Conservation (phyloP, 768 basidiomycete species). For the Coprinopsis strossmayeri region DNA sequence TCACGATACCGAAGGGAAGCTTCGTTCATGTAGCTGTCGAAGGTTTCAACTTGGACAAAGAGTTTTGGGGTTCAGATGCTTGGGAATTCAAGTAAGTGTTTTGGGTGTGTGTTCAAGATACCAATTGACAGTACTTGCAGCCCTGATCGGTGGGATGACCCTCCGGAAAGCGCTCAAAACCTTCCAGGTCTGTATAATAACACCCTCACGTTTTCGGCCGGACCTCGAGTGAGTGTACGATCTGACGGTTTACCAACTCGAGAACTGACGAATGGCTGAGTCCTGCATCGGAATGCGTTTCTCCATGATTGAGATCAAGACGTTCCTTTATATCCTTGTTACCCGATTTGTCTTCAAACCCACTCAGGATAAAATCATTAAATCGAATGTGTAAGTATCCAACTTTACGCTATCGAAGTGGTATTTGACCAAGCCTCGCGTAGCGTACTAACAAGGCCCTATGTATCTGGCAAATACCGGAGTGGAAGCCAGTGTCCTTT, state of each 20-base stretch:
- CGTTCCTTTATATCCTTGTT: constrained; percentile 63
- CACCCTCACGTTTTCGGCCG: constrained; percentile 71
- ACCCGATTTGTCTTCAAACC: constrained; percentile 58
- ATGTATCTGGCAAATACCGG: constrained; percentile 43
- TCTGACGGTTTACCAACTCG: constrained; percentile 1
- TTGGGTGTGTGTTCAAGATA: neutral
- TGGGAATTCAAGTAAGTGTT: constrained; percentile 70
- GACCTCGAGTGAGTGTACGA: constrained; percentile 57
- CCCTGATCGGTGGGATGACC: constrained; percentile 75
- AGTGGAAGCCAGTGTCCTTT: constrained; percentile 62
- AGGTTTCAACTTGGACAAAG: constrained; percentile 72
- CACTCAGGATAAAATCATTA: constrained; percentile 46
- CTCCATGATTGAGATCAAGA: constrained; percentile 80
- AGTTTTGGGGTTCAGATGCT: constrained; percentile 74
- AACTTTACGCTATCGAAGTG: neutral
- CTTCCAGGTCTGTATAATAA: constrained; percentile 70
- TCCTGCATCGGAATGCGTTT: constrained; percentile 81
- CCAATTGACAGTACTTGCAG: constrained; percentile 26
- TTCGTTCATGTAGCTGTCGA: constrained; percentile 76
- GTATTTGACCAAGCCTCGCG: neutral
- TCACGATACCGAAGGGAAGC: constrained; percentile 59
- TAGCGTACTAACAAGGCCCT: constrained; percentile 64
- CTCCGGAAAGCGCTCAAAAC: constrained; percentile 62
- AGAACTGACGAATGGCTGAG: constrained; percentile 28
- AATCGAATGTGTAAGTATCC: constrained; percentile 54